These are phyloP conservation scores for Exophiala sp. DNA, from an alignment of 2,329 filamentous ascomycete species.

Conservation along the genomic window DNA sequence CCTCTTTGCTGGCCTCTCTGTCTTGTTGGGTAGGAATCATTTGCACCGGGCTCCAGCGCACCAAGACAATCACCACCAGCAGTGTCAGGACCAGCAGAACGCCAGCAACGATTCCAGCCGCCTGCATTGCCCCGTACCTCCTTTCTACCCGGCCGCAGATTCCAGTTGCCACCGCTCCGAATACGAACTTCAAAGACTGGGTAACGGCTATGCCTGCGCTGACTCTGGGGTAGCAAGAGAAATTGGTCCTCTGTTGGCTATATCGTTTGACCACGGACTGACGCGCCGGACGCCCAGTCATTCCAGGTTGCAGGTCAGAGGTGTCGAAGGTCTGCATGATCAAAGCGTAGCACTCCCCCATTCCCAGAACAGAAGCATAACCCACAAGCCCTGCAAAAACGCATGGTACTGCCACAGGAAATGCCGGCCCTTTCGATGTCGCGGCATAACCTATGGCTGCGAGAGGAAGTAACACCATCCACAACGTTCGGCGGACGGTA, in stretches of 20 bases:
- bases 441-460: constrained; percentile 62
- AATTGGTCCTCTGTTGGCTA: constrained; percentile 56
- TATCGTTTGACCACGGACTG: constrained; percentile 38
- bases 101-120: constrained; percentile 62
- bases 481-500: constrained; percentile 60
- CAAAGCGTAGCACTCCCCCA: constrained; percentile 39
- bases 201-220: constrained; percentile 64
- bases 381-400: constrained; percentile 61
- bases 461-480: constrained; percentile 61
- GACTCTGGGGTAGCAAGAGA: constrained; percentile 69
- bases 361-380: constrained; percentile 71
- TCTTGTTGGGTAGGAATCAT: constrained; percentile 53
- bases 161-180: constrained; percentile 63
- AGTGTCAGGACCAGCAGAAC: constrained; percentile 61
- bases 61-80: constrained; percentile 55
- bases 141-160: constrained; percentile 63
- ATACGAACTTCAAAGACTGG: constrained; percentile 63
- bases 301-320: constrained; percentile 69
- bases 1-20: constrained; percentile 1
- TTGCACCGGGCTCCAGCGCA: constrained; percentile 60
- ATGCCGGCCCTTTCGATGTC: constrained; percentile 56
- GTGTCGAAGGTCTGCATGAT: constrained; percentile 78
- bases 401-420: constrained; percentile 59
- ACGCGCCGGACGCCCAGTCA: constrained; percentile 52
- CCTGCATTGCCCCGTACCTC: constrained; percentile 59